Conservation (phyloP, 2,329 filamentous ascomycete species). For the Fusarium dlaminii region DNA sequence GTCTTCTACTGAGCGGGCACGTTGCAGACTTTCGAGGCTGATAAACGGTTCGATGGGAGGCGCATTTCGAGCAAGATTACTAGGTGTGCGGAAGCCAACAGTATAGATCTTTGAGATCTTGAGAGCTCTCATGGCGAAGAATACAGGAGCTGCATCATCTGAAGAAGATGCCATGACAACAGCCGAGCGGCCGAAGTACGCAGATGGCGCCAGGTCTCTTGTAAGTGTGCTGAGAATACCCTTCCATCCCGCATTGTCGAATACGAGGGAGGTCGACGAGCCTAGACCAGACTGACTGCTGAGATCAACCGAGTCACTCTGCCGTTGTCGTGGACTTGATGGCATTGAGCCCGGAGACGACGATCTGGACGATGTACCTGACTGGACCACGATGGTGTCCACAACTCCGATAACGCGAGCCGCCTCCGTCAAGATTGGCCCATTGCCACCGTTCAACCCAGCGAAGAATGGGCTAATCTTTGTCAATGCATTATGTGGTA, state of each 20-base stretch:
- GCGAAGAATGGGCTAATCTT: conserved; percentile 63
- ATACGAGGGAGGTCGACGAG: conserved; percentile 68
- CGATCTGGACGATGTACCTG: conserved; percentile 53
- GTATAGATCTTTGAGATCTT: conserved; percentile 84
- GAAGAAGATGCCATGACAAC: conserved; percentile 78
- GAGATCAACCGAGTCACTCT: conserved; percentile 37
- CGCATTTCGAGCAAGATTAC: conserved; percentile 67
- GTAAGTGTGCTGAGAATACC: conserved; percentile 85
- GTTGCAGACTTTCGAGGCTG: conserved; percentile 71
- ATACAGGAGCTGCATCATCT: conserved; percentile 79
- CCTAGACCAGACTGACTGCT: conserved; percentile 51
- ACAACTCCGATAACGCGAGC: conserved; percentile 82
- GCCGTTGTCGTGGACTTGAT: conserved; percentile 56
- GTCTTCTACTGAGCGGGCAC: conserved; percentile 59
- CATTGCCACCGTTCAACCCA: conserved; percentile 59
- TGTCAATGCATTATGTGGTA: conserved; percentile 69
- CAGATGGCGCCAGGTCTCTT: conserved; percentile 82
- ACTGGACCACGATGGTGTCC: conserved; percentile 78
- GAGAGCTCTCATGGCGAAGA: conserved; percentile 81
- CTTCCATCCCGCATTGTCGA: conserved; percentile 87
- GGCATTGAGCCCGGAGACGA: conserved; percentile 59
- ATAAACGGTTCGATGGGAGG: conserved; percentile 83
- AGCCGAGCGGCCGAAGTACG: conserved; percentile 79
- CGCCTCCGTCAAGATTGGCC: conserved; percentile 75
- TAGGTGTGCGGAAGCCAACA: conserved; percentile 77